Percentiles rank a stretch among this genome's conserved stretches.
Evolutionary conservation across 805 yeast genomes (phyloP).

Genomic region (Wickerhamiella alocasiicola): DNA sequence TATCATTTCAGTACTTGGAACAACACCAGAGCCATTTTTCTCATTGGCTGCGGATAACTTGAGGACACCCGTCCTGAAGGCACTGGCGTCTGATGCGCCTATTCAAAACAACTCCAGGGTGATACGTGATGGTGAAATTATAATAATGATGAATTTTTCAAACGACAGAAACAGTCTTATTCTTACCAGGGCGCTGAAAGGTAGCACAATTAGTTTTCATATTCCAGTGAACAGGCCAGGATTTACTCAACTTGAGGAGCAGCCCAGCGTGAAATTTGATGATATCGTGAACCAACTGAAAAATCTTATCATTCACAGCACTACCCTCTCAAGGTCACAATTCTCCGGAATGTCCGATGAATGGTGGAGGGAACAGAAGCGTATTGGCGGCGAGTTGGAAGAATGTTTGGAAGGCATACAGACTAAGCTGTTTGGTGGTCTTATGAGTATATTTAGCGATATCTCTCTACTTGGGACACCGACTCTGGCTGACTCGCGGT

Average conservation of each 20-base stretch:
- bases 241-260: background rate
- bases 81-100: background rate
- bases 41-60: conserved; percentile 6
- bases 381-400: background rate
- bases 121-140: background rate
- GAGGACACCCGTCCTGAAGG: background rate
- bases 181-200: background rate
- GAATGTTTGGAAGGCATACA: background rate
- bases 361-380: conserved; percentile 8
- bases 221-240: background rate
- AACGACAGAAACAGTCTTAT: background rate
- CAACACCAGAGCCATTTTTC: background rate
- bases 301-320: background rate
- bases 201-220: background rate
- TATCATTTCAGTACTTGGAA: background rate
- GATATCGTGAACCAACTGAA: background rate
- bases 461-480: conserved; percentile 19
- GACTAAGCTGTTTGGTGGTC: background rate
- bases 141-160: background rate
- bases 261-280: background rate
- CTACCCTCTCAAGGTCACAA: background rate
- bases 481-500: background rate
- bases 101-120: background rate
- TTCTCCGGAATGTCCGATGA: conserved; percentile 1
- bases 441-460: conserved; percentile 18